Evolutionary conservation across 441 rosid species (phyloP).

Genomic region (Populus hybrid): DNA sequence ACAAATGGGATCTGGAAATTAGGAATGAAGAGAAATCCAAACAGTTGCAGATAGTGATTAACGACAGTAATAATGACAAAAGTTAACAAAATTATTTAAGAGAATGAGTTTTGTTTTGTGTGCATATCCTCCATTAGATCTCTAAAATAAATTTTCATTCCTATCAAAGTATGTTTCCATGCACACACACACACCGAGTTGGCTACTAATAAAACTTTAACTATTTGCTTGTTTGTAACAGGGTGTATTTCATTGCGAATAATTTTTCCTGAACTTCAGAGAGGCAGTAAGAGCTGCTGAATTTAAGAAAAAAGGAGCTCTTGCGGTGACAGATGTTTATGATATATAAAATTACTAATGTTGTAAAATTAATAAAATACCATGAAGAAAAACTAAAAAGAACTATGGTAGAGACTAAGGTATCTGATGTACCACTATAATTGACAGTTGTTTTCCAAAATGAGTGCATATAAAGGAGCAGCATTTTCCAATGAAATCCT

Average conservation of each 20-base stretch:
- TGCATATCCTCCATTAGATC: neutral
- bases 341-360: neutral
- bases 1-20: constrained; percentile 41
- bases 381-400: neutral
- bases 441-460: neutral
- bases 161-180: neutral
- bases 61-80: constrained; percentile 22
- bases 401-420: neutral
- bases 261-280: neutral
- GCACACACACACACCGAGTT: neutral
- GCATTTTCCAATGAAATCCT: neutral
- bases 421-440: neutral
- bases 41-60: constrained; percentile 27
- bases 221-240: constrained; percentile 1
- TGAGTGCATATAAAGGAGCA: neutral
- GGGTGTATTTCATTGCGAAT: neutral
- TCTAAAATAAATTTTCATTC: neutral
- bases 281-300: neutral
- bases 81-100: constrained; percentile 7
- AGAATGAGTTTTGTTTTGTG: neutral
- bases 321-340: neutral
- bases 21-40: constrained; percentile 30
- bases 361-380: neutral
- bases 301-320: neutral
- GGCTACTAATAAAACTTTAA: neutral